Base-by-base conservation (phyloP, 805 yeast species). In the Teunomyces lycoperdinae region DNA sequence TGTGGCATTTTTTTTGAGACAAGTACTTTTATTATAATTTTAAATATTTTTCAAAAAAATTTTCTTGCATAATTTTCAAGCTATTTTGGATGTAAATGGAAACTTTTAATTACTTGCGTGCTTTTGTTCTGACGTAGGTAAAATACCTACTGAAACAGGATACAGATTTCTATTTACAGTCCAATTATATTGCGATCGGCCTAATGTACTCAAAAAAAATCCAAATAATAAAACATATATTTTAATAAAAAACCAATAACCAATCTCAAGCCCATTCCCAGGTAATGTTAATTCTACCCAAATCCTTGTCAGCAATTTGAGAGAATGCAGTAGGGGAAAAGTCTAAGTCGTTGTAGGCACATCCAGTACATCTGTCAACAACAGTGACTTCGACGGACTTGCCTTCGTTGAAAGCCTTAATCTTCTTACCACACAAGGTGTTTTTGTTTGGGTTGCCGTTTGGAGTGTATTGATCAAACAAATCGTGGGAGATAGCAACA, bases 261-360 rank as follows among this genome's bases (percentile, higher is more conserved):
- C 32, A 20, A 9, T 13, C 34, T 38, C 30, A 38, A 38, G 41
- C 41, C 50, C 50, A 77, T 43, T 64, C 60, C 87, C 87, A 82
- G 43, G 76, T 62, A 56, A 82, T 73, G 20, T 70, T 64, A 52
- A 83, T 73, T 51, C 83, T 75, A 39, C 87, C 87, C 55, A 71
- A 76, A 44, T 61, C 67, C 60, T 67, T 62, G 56, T 74, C 78
- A 11, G 84, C 85, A 50, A 82, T 64, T 52, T 67, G 57, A 33
- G 64, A 46, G 59, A 83, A 82, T 4, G 87, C 87, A 48, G 78
- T 58, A 7, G 85, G 85, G n/a, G 85, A 78, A 48, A 83, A 70
- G 56, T 82, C 87, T 50, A 82, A 74, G 56, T 74, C 79, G 49
- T 77, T 61, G 44, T 64, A 58, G 24, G 62, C 52, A 58, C 87